Evolutionary conservation across 345 rosid species (phyloP).

Genomic region (Lepidium didymum): DNA sequence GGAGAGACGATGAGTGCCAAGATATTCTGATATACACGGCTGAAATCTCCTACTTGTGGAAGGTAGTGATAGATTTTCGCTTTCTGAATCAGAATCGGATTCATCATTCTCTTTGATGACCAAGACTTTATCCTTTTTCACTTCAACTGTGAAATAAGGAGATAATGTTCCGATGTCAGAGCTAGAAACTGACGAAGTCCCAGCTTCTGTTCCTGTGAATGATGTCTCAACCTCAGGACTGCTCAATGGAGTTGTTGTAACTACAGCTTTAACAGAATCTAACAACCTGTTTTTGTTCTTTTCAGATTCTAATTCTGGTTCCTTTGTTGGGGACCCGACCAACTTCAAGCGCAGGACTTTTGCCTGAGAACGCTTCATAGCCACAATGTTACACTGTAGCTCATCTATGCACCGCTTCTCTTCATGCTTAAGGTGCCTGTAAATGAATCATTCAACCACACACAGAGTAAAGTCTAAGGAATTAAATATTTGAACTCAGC

Average conservation of each 20-base stretch:
- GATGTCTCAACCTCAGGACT: conserved; percentile 96
- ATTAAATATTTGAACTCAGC: neutral
- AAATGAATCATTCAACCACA: conserved; percentile 12
- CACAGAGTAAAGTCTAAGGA: neutral
- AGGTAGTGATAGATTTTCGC: conserved; percentile 55
- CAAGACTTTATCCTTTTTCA: conserved; percentile 47
- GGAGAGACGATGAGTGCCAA: conserved; percentile 38
- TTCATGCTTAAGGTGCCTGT: conserved; percentile 80
- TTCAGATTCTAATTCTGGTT: conserved; percentile 42
- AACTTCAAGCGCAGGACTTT: conserved; percentile 92
- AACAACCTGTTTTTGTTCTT: conserved; percentile 37
- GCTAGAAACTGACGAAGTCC: conserved; percentile 93
- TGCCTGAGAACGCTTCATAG: conserved; percentile 76
- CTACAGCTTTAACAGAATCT: conserved; percentile 49
- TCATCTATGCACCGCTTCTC: conserved; percentile 86
- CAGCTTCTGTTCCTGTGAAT: conserved; percentile 86
- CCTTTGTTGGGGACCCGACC: conserved; percentile 59
- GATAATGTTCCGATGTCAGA: conserved; percentile 79
- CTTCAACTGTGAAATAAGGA: conserved; percentile 52
- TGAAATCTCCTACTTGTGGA: conserved; percentile 69
- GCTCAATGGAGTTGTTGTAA: conserved; percentile 61
- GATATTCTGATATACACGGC: conserved; percentile 67
- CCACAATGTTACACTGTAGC: conserved; percentile 94
- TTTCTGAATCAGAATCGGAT: conserved; percentile 72
- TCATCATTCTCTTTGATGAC: conserved; percentile 48